Evolutionary conservation across 2,329 filamentous ascomycete genomes (phyloP).

Genomic region (Ploettnerulaceae sp.): DNA sequence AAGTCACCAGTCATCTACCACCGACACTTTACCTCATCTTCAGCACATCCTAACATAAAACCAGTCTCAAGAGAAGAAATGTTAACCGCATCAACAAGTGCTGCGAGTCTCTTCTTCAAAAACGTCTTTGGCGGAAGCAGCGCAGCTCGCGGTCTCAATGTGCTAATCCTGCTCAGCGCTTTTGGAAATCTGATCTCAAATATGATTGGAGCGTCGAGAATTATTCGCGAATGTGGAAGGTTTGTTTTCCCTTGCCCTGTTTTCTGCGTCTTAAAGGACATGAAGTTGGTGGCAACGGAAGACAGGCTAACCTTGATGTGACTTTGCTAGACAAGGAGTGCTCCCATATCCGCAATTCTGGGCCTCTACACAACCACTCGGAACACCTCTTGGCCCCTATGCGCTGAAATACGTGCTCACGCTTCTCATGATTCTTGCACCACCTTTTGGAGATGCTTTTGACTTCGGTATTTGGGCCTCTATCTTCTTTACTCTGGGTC

Average conservation of each 20-base stretch:
- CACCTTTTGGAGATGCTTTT: constrained; percentile 60
- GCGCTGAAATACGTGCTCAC: constrained; percentile 53
- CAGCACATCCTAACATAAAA: not conserved
- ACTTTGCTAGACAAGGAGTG: constrained; percentile 50
- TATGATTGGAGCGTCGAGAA: constrained; percentile 48
- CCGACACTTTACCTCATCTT: not conserved
- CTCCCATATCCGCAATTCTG: constrained; percentile 56
- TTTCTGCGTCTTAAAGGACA: not conserved
- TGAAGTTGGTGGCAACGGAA: too few species aligned
- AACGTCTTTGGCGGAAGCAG: constrained; percentile 44
- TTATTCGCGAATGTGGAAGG: constrained; percentile 53
- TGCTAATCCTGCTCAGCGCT: constrained; percentile 44
- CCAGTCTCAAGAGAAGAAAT: constrained; percentile 50
- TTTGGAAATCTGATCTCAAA: constrained; percentile 44
- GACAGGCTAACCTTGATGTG: not conserved
- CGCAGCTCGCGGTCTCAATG: constrained; percentile 43
- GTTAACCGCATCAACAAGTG: constrained; percentile 45
- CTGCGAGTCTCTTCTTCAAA: constrained; percentile 40
- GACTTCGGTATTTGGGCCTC: constrained; percentile 53
- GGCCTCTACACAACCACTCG: constrained; percentile 59
- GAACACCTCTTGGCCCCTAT: constrained; percentile 57
- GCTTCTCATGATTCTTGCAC: constrained; percentile 53
- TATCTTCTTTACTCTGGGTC: not conserved
- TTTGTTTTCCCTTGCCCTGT: constrained; percentile 4
- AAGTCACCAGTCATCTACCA: not conserved